Base-by-base conservation (phyloP, 768 basidiomycete genomes). In the Tricholoma furcatifolium region DNA sequence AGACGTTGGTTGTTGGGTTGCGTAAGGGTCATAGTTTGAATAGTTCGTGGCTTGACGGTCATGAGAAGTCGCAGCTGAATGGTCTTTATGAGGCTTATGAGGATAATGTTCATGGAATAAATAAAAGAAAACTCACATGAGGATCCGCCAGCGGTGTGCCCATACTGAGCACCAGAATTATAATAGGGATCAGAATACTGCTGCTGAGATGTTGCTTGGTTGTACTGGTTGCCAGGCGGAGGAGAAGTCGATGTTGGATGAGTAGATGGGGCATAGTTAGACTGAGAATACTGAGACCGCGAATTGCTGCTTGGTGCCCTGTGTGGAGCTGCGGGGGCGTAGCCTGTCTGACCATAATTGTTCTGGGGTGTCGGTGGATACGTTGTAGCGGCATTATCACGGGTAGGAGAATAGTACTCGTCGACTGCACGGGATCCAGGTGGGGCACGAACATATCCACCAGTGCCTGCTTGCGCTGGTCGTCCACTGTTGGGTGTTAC, bases 401-500 rank as follows among this genome's bases (percentile, higher is more conserved):
- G 67, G 15, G 74, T 62, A 18, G 72, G 51, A 30, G 76, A 69
- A 62, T 91, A 88, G 55, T 89, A 91, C 18, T 87, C 87, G 61
- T 92, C 90, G 6, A 91, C 75, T 4, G 91, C 82, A 39, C 87
- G 80, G 36, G 81, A 77, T 2, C 90, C 90, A 14, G 72, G 67
- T 4, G 84, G 70, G 18, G 78, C 87, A 56, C 80, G 84, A 2
- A 81, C 74, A 64, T 92, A 92, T 6, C 87, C 88, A 49, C 74
- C 75, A n/a, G 73, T 64, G 42, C 57, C 65, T 23, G 61, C 59
- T 42, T 65, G 67, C 41, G 69, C 59, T 40, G 69, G 60, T 32
- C 65, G 61, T 34, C 69, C 65, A 34, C 70, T 67, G 50, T 71
- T 68, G 54, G 65, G 50, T 23, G 62, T 36, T 15, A 63, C 50